Evolutionary conservation across 2,329 filamentous ascomycete species (phyloP), one percentile per base, ranked within the genome.

Genomic region (Paecilomyces niveus): DNA sequence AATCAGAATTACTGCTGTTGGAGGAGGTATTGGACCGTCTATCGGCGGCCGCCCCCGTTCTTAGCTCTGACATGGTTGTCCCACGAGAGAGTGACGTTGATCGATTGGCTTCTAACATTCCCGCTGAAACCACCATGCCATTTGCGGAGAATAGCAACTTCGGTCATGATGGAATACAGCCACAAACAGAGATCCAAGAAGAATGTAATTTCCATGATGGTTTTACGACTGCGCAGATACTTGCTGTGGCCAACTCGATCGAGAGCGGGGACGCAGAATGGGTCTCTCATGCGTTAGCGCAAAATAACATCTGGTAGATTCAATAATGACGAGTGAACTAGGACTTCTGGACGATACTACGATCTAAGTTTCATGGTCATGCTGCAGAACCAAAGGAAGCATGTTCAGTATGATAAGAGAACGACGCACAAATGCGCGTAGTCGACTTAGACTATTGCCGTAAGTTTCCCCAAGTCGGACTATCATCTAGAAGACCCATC

Each of bases 161-260:
- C 35, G 18, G 15, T 6, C 24, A 26, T 26, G 24, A 26, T 5
- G 24, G 24, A 3, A 26, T 26, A 26, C 24, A 26, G 24, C 24
- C 3, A 26, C 24, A 3, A 26, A 5, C 15, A 18, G 35, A 45
- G n/a, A 45, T 3, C 15, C 35, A 45, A 4, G 35, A 45, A 18
- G 72, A 78, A 33, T 77, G 79, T 53, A 66, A 63, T 2, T 66
- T 68, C 31, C 71, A 72, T 21, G 68, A 72, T 18, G 75, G 74
- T 35, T 64, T 81, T 11, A 79, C 77, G 0, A 74, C 76, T 1
- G 76, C 74, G 1, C 77, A 80, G 55, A 78, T 81, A 45, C 72
- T 80, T 61, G 78, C 77, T 2, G 73, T 81, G 59, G 78, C 78
- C 0, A 76, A 81, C 53, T 79, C 77, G 11, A 80, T 81, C 57